phyloP scores from a whole-genome alignment of 225 moss, liverwort and hornwort genomes.

The Bryum argenteum region DNA sequence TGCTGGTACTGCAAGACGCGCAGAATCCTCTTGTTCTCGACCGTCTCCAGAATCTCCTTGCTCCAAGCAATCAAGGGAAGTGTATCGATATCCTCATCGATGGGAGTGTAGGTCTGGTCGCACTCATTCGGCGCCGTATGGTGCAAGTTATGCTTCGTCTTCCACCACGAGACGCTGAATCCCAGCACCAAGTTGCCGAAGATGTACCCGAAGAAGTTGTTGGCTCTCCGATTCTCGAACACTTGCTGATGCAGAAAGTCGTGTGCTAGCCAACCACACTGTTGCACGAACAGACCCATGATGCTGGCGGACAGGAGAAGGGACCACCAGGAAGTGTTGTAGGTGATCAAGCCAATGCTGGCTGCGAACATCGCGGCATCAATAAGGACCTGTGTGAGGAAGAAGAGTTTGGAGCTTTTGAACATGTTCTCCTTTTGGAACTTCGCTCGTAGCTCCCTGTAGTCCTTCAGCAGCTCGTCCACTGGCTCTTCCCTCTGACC shows the following conservation, averaged over 20 bases:
- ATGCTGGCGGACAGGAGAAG: slow-evolving; percentile 60
- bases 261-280: slow-evolving; percentile 85
- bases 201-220: slow-evolving; percentile 52
- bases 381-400: slow-evolving; percentile 41
- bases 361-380: slow-evolving; percentile 57
- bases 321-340: slow-evolving; percentile 39
- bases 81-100: slow-evolving; percentile 86
- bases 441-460: slow-evolving; percentile 65
- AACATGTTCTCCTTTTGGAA: slow-evolving; percentile 59
- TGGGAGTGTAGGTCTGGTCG: slow-evolving; percentile 66
- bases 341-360: slow-evolving; percentile 55
- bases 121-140: slow-evolving; percentile 91
- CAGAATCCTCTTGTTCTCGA: slow-evolving; percentile 55
- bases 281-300: slow-evolving; percentile 68
- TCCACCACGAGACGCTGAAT: slow-evolving; percentile 85
- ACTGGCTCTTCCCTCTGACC: slow-evolving; percentile 54
- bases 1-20: slow-evolving; percentile 75
- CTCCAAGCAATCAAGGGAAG: slow-evolving; percentile 87
- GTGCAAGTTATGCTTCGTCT: slow-evolving; percentile 82
- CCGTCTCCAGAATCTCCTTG: slow-evolving; percentile 78
- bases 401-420: slow-evolving; percentile 72
- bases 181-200: slow-evolving; percentile 68
- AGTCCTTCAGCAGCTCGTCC: slow-evolving; percentile 65
- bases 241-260: slow-evolving; percentile 77
- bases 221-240: slow-evolving; percentile 65